phyloP scores from a whole-genome alignment of 2,329 filamentous ascomycete species.

The Aspergillus proliferans region DNA sequence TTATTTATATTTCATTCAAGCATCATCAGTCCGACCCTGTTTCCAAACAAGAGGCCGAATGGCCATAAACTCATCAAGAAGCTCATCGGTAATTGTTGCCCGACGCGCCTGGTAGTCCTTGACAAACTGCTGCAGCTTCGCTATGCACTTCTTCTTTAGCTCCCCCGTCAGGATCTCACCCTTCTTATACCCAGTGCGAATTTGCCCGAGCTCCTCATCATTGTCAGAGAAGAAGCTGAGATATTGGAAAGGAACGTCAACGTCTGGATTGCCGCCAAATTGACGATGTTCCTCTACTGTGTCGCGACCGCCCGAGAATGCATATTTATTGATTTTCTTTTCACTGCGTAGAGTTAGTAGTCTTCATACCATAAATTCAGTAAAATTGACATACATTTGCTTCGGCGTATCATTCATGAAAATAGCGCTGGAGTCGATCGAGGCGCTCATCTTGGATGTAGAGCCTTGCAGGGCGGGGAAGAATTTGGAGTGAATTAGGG shows the following conservation, averaged over 20 bases:
- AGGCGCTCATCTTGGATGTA: slow-evolving; percentile 70
- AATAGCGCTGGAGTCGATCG: slow-evolving; percentile 60
- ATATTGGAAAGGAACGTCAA: slow-evolving; percentile 65
- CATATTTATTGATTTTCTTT: slow-evolving; percentile 85
- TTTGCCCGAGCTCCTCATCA: slow-evolving; percentile 57
- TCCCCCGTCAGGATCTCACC: slow-evolving; percentile 81
- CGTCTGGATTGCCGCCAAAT: slow-evolving; percentile 75
- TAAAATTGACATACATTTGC: slow-evolving; percentile 49
- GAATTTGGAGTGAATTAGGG: slow-evolving; percentile 80
- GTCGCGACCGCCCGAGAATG: slow-evolving; percentile 87
- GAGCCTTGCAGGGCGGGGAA: slow-evolving; percentile 82
- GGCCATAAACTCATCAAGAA: slow-evolving; percentile 67
- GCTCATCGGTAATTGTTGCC: slow-evolving; percentile 66
- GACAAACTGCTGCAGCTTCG: slow-evolving; percentile 69
- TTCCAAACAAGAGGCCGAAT: slow-evolving; percentile 49
- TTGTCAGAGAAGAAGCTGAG: slow-evolving; percentile 64
- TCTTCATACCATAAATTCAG: too few relatives aligned
- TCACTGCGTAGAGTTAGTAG: too few relatives aligned
- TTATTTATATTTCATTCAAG: too few relatives aligned
- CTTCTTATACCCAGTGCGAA: slow-evolving; percentile 53
- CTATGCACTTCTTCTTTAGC: slow-evolving; percentile 75
- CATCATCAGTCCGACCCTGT: too few relatives aligned
- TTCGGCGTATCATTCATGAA: slow-evolving; percentile 85
- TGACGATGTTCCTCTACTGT: slow-evolving; percentile 73
- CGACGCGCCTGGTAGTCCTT: slow-evolving; percentile 72